Percentiles rank a stretch among this genome's conserved stretches.
Evolutionary conservation across 192 early-diverging fungal species (phyloP).

Genomic region (Mortierella hygrophila): DNA sequence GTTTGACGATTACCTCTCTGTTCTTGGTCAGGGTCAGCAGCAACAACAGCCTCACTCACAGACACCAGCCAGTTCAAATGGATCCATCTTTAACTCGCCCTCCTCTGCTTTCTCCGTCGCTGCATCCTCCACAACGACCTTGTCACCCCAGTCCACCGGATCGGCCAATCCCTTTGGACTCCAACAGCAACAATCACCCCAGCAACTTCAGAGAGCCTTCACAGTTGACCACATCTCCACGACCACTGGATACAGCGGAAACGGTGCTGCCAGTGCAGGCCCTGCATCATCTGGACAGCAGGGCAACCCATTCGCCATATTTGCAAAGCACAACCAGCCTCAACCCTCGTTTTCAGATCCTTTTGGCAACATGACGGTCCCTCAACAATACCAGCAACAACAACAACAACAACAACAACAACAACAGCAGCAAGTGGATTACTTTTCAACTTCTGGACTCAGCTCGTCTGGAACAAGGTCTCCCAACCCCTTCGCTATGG

Average conservation of each 20-base stretch:
- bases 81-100: not conserved
- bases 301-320: slow-evolving; percentile 41
- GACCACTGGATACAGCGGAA: not conserved
- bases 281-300: slow-evolving; percentile 4
- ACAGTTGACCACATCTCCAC: not conserved
- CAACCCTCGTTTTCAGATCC: slow-evolving; percentile 19
- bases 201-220: slow-evolving; percentile 30
- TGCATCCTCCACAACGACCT: not conserved
- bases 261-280: not conserved
- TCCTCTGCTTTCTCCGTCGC: slow-evolving; percentile 3
- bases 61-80: not conserved
- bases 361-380: slow-evolving; percentile 8
- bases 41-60: not conserved
- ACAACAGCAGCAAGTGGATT: slow-evolving; percentile 26
- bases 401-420: slow-evolving; percentile 28
- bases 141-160: slow-evolving; percentile 26
- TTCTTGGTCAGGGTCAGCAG: slow-evolving; percentile 18
- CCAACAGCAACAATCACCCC: slow-evolving; percentile 13
- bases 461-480: slow-evolving; percentile 3
- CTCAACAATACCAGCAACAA: slow-evolving; percentile 17
- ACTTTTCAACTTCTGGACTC: slow-evolving; percentile 18
- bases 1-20: slow-evolving; percentile 44
- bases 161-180: slow-evolving; percentile 24
- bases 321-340: slow-evolving; percentile 28
- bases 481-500: slow-evolving; percentile 34